Percentiles rank a stretch among this genome's conserved stretches.
These are phyloP conservation scores for Malassezia sympodialis DNA, from an alignment of 1,284 basidiomycete species.

Conservation along the genomic window DNA sequence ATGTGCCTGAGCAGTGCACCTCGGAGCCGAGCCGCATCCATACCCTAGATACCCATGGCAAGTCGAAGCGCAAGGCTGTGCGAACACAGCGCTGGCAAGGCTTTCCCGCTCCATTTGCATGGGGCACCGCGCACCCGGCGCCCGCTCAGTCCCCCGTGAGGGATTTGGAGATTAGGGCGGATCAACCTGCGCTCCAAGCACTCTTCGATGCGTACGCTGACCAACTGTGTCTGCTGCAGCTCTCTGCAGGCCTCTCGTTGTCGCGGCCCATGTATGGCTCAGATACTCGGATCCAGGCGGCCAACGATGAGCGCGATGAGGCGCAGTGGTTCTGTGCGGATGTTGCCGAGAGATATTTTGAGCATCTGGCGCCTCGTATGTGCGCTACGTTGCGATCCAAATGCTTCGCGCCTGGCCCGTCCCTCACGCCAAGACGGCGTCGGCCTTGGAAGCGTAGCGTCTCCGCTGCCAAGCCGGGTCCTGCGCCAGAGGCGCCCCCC, in stretches of 20 bases:
- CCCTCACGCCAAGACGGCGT: neutral
- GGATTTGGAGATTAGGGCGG: neutral
- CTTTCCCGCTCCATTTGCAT: neutral
- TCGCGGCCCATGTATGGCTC: constrained; percentile 1
- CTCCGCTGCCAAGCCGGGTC: constrained; percentile 1
- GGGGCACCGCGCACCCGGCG: neutral
- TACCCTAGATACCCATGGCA: neutral
- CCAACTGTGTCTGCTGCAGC: constrained; percentile 15
- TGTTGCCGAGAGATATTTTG: constrained; percentile 33
- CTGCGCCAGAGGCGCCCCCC: neutral
- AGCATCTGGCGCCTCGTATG: constrained; percentile 22
- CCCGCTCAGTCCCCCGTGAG: neutral
- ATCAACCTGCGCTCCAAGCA: neutral
- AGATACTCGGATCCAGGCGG: neutral
- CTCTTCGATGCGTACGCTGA: constrained; percentile 10
- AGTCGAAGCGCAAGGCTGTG: constrained; percentile 6
- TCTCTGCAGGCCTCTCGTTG: neutral
- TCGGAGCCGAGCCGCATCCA: neutral
- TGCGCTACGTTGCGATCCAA: constrained; percentile 33
- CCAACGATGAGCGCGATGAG: constrained; percentile 35
- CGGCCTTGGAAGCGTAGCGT: constrained; percentile 4
- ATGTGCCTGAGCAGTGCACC: neutral
- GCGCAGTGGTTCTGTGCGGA: constrained; percentile 38
- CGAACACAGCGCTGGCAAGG: constrained; percentile 5
- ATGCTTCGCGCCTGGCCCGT: constrained; percentile 32